These are phyloP conservation scores for Verticillium dahliae DNA, from an alignment of 2,329 filamentous ascomycete genomes.

Conservation along the genomic window DNA sequence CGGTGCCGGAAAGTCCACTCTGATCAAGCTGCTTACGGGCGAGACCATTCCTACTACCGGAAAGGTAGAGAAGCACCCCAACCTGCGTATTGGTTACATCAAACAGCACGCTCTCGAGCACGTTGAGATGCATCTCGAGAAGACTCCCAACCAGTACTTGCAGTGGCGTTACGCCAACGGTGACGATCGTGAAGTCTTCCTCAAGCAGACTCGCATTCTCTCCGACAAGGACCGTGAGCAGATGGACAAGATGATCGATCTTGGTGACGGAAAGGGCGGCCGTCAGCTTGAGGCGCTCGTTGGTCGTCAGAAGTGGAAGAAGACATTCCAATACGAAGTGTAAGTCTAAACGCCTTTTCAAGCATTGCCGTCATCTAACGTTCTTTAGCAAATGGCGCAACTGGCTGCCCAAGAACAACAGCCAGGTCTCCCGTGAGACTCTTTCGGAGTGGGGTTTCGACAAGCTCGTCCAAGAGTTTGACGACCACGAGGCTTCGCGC, in stretches of 20 bases:
- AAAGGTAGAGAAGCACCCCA: slow-evolving; percentile 96
- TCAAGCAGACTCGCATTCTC: slow-evolving; percentile 93
- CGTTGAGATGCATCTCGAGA: slow-evolving; percentile 98
- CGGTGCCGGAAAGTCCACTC: slow-evolving; percentile 94
- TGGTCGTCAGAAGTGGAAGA: slow-evolving; percentile 97
- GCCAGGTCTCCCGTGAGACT: slow-evolving; percentile 87
- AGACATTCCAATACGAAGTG: slow-evolving; percentile 97
- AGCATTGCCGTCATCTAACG: slow-evolving; percentile 17
- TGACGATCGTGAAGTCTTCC: slow-evolving; percentile 90
- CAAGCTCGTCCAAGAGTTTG: slow-evolving; percentile 96
- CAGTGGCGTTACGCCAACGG: slow-evolving; percentile 98
- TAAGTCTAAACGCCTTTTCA: slow-evolving; percentile 32
- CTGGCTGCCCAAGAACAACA: slow-evolving; percentile 88
- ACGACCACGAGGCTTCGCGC: slow-evolving; percentile 97
- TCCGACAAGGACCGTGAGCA: slow-evolving; percentile 80
- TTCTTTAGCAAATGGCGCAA: slow-evolving; percentile 75
- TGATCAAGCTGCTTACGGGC: slow-evolving; percentile 95
- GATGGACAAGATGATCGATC: slow-evolving; percentile 84
- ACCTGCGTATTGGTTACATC: slow-evolving; percentile 97
- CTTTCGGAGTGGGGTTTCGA: slow-evolving; percentile 77
- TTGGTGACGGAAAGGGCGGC: slow-evolving; percentile 73
- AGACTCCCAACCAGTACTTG: slow-evolving; percentile 97
- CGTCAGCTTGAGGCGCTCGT: slow-evolving; percentile 83
- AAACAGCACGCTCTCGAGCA: slow-evolving; percentile 99
- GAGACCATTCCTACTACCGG: slow-evolving; percentile 79